These are phyloP conservation scores for Xylaria sp. DNA, from an alignment of 2,329 filamentous ascomycete genomes.

Conservation along the genomic window DNA sequence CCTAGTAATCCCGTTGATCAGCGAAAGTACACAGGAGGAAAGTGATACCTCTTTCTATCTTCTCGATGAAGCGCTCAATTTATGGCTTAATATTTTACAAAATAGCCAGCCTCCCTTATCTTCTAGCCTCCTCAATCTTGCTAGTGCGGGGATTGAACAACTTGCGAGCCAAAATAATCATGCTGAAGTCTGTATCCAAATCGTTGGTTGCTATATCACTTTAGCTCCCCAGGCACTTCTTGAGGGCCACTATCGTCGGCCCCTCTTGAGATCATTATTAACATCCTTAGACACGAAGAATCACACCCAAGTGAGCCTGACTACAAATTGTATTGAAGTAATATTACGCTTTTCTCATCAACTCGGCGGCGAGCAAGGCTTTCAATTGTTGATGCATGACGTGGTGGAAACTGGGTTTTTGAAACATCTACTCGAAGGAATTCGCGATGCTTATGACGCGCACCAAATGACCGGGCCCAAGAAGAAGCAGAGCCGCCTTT, in stretches of 20 bases:
- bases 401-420: conserved; percentile 73
- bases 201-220: conserved; percentile 76
- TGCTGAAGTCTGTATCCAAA: conserved; percentile 69
- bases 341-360: conserved; percentile 71
- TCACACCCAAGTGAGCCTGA: conserved; percentile 67
- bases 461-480: conserved; percentile 87
- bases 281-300: conserved; percentile 63
- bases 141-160: conserved; percentile 71
- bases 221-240: conserved; percentile 76
- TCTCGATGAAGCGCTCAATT: conserved; percentile 89
- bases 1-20: conserved; percentile 84
- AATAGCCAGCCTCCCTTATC: conserved; percentile 72
- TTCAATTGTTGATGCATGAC: conserved; percentile 72
- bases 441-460: conserved; percentile 76
- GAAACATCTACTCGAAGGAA: conserved; percentile 70
- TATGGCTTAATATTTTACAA: conserved; percentile 82
- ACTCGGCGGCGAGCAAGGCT: conserved; percentile 69
- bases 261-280: conserved; percentile 61
- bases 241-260: conserved; percentile 64
- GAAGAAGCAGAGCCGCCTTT: conserved; percentile 73
- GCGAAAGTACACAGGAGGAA: conserved; percentile 79
- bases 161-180: conserved; percentile 74
- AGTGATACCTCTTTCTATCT: conserved; percentile 84
- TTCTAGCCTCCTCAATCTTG: conserved; percentile 70
- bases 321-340: conserved; percentile 71